phyloP scores from a whole-genome alignment of 805 yeast species.

The Candida berthetii region DNA sequence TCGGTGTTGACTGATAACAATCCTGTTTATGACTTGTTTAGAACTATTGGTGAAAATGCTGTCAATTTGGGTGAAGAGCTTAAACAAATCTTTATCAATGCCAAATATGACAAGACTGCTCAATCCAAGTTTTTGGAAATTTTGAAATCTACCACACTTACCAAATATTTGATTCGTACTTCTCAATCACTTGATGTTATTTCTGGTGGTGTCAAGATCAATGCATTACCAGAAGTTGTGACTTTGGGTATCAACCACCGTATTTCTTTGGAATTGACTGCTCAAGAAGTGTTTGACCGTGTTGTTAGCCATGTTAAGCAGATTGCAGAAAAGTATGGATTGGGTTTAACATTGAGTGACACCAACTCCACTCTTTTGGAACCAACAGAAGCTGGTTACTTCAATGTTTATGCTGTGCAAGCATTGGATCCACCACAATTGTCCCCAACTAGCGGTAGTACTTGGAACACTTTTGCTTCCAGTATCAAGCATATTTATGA shows the following conservation, averaged over 20 bases:
- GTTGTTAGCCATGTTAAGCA: conserved; percentile 27
- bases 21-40: conserved; percentile 51
- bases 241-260: conserved; percentile 54
- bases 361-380: conserved; percentile 17
- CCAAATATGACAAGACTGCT: conserved; percentile 28
- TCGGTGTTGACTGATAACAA: conserved; percentile 42
- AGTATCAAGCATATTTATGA: conserved; percentile 48
- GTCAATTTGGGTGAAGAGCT: conserved; percentile 8
- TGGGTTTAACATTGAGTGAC: conserved; percentile 34
- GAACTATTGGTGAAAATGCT: conserved; percentile 7
- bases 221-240: conserved; percentile 65
- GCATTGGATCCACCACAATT: conserved; percentile 46
- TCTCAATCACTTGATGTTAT: conserved; percentile 65
- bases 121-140: conserved; percentile 25
- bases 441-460: conserved; percentile 36
- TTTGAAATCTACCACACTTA: conserved; percentile 6
- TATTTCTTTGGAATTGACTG: conserved; percentile 46
- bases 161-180: conserved; percentile 44
- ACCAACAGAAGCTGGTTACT: conserved; percentile 19
- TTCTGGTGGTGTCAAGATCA: conserved; percentile 64
- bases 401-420: conserved; percentile 12
- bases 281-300: conserved; percentile 30
- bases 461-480: conserved; percentile 53
- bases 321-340: conserved; percentile 40
- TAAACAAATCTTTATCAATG: conserved; percentile 20